A percentile compares a stretch with the other conserved stretches of the same genome.
phyloP scores from a whole-genome alignment of 768 basidiomycete genomes.

The Termitomyces sp. region DNA sequence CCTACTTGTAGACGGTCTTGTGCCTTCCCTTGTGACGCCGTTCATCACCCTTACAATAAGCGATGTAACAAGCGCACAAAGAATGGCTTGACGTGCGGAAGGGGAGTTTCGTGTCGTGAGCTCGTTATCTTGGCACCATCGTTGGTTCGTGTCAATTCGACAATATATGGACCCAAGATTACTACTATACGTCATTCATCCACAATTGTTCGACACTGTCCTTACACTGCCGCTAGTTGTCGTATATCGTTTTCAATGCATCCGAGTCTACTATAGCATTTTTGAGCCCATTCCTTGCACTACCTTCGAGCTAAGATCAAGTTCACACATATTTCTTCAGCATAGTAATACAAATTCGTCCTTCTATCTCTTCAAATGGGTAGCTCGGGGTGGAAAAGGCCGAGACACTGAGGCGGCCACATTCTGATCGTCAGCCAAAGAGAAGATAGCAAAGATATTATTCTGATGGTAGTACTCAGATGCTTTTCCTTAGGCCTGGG shows the following conservation, averaged over 20 bases:
- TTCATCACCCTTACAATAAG: conserved; percentile 65
- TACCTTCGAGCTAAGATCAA: background rate
- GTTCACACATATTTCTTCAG: background rate
- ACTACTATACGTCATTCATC: background rate
- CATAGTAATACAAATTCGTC: background rate
- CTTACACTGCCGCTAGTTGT: too few relatives aligned
- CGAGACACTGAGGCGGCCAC: background rate
- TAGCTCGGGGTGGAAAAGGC: background rate
- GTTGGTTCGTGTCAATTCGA: background rate
- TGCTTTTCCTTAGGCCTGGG: too few relatives aligned
- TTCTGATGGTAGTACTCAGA: too few relatives aligned
- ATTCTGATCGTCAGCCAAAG: background rate
- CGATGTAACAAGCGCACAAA: conserved; percentile 71
- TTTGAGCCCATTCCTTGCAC: too few relatives aligned
- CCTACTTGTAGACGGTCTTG: conserved; percentile 17
- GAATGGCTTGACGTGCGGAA: conserved; percentile 63
- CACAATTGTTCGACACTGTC: background rate
- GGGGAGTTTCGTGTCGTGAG: conserved; percentile 26
- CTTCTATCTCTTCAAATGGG: background rate
- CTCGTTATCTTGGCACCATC: background rate
- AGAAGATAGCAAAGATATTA: too few relatives aligned
- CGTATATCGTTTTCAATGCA: background rate
- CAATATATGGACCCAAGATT: too few relatives aligned
- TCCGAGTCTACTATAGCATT: background rate
- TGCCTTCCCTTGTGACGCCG: conserved; percentile 40